Conservation (phyloP, 495 filamentous ascomycete genomes). For the Podospora anserina region DNA sequence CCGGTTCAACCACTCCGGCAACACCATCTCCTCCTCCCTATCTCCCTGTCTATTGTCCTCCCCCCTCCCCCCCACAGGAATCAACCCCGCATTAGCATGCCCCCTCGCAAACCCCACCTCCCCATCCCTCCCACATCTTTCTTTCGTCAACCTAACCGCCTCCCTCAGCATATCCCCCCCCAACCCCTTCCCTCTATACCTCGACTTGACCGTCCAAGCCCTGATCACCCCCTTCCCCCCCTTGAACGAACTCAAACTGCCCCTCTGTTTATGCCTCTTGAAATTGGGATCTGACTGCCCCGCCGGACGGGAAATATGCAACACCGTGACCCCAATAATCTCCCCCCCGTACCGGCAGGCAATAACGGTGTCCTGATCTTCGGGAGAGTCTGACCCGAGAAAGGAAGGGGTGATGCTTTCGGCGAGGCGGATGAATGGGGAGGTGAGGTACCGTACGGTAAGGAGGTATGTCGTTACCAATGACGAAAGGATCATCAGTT, state of each 20-base stretch:
- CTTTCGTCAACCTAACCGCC: conserved; percentile 56
- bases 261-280: conserved; percentile 28
- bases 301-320: conserved; percentile 37
- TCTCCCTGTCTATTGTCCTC: conserved; percentile 65
- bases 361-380: conserved; percentile 41
- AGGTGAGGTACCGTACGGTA: conserved; percentile 40
- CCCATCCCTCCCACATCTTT: conserved; percentile 54
- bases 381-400: conserved; percentile 7
- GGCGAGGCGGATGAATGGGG: conserved; percentile 40
- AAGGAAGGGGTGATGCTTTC: conserved; percentile 42
- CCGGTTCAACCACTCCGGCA: conserved; percentile 59
- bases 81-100: conserved; percentile 60
- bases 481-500: conserved; percentile 33
- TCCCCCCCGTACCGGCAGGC: conserved; percentile 41
- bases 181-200: conserved; percentile 64
- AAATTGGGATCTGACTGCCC: background rate
- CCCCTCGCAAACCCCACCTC: conserved; percentile 62
- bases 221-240: conserved; percentile 58
- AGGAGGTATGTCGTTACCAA: conserved; percentile 42
- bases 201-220: conserved; percentile 69
- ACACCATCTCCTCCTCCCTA: conserved; percentile 60
- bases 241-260: conserved; percentile 26
- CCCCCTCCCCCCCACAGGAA: conserved; percentile 49
- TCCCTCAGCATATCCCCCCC: conserved; percentile 66
- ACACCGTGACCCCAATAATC: conserved; percentile 43